phyloP scores from a whole-genome alignment of 192 early-diverging fungal genomes.

The Chytriomyces sp. region DNA sequence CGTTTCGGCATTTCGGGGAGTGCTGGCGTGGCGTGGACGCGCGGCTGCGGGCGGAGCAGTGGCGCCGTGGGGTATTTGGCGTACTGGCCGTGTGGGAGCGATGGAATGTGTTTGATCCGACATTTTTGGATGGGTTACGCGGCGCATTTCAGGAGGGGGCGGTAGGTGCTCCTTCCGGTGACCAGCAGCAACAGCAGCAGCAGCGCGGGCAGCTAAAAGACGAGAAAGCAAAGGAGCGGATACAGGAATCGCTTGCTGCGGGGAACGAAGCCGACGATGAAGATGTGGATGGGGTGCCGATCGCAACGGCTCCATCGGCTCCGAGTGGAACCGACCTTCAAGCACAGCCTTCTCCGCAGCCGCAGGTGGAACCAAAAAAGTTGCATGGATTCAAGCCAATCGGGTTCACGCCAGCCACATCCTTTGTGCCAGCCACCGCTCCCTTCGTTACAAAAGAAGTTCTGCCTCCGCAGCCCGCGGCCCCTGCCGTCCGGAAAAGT shows the following conservation, averaged over 20 bases:
- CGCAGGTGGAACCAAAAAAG: neutral
- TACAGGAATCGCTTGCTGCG: neutral
- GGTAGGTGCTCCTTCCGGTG: neutral
- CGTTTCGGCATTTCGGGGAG: slow-evolving; percentile 72
- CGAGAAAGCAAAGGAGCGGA: neutral
- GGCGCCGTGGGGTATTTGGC: slow-evolving; percentile 58
- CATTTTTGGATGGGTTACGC: slow-evolving; percentile 61
- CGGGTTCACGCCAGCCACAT: neutral
- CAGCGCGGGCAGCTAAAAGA: neutral
- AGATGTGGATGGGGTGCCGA: slow-evolving; percentile 54
- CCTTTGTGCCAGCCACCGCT: neutral
- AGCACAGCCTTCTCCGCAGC: neutral
- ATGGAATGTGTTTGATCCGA: slow-evolving; percentile 84
- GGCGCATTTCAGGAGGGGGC: slow-evolving; percentile 52
- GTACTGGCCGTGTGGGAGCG: slow-evolving; percentile 84
- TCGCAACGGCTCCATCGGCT: too few relatives aligned
- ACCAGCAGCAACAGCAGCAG: too few relatives aligned
- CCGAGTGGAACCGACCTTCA: too few relatives aligned
- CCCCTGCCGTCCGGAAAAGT: too few relatives aligned
- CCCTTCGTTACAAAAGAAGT: neutral
- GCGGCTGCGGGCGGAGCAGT: slow-evolving; percentile 78
- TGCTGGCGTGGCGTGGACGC: slow-evolving; percentile 70
- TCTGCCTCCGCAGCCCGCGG: neutral
- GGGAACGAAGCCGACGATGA: slow-evolving; percentile 34
- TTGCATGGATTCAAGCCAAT: slow-evolving; percentile 21